Conservation (phyloP, 805 yeast genomes). For the Monosporozyma aerobia region DNA sequence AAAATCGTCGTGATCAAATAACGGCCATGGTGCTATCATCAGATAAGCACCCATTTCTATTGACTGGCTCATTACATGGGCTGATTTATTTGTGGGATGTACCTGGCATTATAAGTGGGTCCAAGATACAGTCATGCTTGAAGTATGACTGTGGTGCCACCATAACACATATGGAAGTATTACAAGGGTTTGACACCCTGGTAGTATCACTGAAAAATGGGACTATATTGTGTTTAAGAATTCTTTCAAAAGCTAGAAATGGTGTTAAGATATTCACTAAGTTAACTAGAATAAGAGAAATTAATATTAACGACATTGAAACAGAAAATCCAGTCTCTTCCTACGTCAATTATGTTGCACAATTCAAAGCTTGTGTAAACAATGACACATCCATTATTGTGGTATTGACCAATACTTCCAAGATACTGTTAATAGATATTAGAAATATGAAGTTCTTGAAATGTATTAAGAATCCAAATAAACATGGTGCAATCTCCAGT, state of each 20-base stretch:
- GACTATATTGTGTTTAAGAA: conserved; percentile 30
- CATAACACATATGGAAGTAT: conserved; percentile 41
- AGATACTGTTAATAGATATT: conserved; percentile 48
- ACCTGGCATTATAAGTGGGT: conserved; percentile 51
- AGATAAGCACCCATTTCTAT: conserved; percentile 48
- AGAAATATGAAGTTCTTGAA: conserved; percentile 40
- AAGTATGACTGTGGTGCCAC: conserved; percentile 41
- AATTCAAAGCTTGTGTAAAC: conserved; percentile 34
- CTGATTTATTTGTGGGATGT: conserved; percentile 71
- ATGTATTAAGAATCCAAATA: conserved; percentile 43
- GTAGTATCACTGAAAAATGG: conserved; percentile 40
- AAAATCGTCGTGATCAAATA: conserved; percentile 48
- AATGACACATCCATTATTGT: conserved; percentile 38
- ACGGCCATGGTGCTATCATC: conserved; percentile 50
- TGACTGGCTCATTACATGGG: conserved; percentile 75
- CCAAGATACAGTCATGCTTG: conserved; percentile 41
- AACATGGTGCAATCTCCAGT: conserved; percentile 58
- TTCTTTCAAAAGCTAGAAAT: conserved; percentile 22
- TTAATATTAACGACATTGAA: conserved; percentile 9
- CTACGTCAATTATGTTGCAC: conserved; percentile 36
- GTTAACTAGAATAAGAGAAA: conserved; percentile 16
- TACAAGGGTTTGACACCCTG: conserved; percentile 49
- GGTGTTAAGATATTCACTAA: conserved; percentile 2
- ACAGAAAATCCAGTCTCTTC: conserved; percentile 3
- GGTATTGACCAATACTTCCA: conserved; percentile 44